These are phyloP conservation scores for Pestalotiopsis sp. DNA, from an alignment of 2,329 filamentous ascomycete genomes.

Conservation along the genomic window DNA sequence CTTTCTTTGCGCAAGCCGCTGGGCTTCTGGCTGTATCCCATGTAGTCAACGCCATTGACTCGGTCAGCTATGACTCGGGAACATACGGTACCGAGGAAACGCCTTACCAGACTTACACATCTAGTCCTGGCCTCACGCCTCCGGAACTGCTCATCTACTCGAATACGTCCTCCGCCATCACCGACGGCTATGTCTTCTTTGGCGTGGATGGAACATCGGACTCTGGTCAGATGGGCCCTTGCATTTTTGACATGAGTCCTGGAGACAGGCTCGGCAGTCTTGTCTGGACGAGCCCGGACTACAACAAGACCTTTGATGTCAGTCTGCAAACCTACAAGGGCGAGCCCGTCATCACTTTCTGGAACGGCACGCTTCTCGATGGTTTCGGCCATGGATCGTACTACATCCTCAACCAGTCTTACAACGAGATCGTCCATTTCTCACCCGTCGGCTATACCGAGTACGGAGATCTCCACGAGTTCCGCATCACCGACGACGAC, in stretches of 20 bases:
- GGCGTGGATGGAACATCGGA: slow-evolving; percentile 3
- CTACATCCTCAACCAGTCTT: slow-evolving; percentile 29
- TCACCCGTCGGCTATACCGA: slow-evolving; percentile 26
- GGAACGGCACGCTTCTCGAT: slow-evolving; percentile 30
- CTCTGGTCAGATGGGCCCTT: slow-evolving; percentile 2
- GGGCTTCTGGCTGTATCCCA: not conserved
- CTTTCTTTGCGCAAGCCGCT: not conserved
- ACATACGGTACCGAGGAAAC: slow-evolving; percentile 6
- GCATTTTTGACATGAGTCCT: slow-evolving; percentile 1
- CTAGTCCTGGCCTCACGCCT: not conserved
- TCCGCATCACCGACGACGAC: slow-evolving; percentile 19
- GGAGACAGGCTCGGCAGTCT: slow-evolving; percentile 1
- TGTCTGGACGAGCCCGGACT: slow-evolving; percentile 3
- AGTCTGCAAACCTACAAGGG: slow-evolving; percentile 31
- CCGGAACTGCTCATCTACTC: slow-evolving; percentile 8
- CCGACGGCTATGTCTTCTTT: slow-evolving; percentile 4
- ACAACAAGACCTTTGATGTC: slow-evolving; percentile 8
- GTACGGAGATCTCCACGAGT: slow-evolving; percentile 30
- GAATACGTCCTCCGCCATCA: slow-evolving; percentile 4
- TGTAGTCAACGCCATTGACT: not conserved
- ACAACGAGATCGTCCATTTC: slow-evolving; percentile 36
- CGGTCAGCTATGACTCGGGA: slow-evolving; percentile 1
- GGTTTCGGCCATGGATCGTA: slow-evolving; percentile 24
- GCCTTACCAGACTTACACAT: slow-evolving; percentile 2
- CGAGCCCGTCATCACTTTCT: slow-evolving; percentile 36